Evolutionary conservation across 768 basidiomycete genomes (phyloP).

Genomic region (Chiua virens): DNA sequence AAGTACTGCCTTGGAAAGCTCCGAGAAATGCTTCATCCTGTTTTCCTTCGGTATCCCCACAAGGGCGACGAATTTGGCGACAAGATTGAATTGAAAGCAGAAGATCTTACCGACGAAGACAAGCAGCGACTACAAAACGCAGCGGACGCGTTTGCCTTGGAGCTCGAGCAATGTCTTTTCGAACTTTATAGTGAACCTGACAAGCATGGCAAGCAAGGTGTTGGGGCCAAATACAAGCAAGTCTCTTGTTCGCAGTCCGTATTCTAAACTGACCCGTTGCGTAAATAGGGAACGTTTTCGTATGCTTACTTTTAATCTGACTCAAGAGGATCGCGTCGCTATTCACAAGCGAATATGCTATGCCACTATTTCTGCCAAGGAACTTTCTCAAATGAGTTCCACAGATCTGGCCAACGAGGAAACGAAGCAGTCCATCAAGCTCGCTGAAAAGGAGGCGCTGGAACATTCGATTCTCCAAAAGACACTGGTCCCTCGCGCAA

Average conservation of each 20-base stretch:
- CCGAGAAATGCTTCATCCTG: slow-evolving; percentile 65
- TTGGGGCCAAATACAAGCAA: slow-evolving; percentile 81
- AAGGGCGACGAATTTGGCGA: slow-evolving; percentile 34
- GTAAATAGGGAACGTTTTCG: slow-evolving; percentile 79
- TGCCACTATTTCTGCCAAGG: slow-evolving; percentile 61
- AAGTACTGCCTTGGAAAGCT: slow-evolving; percentile 81
- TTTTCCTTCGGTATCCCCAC: slow-evolving; percentile 72
- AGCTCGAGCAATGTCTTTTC: slow-evolving; percentile 76
- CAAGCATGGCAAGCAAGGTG: slow-evolving; percentile 60
- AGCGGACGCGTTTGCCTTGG: slow-evolving; percentile 63
- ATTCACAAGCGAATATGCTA: slow-evolving; percentile 80
- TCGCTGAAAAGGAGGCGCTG: slow-evolving; percentile 78
- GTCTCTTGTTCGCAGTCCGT: slow-evolving; percentile 23
- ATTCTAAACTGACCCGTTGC: slow-evolving; percentile 3
- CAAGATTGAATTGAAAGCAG: slow-evolving; percentile 44
- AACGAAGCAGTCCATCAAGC: slow-evolving; percentile 77
- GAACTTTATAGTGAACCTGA: slow-evolving; percentile 78
- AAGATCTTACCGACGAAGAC: slow-evolving; percentile 62
- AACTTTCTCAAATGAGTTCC: slow-evolving; percentile 81
- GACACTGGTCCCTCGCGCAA: slow-evolving; percentile 62
- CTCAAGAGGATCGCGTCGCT: slow-evolving; percentile 73
- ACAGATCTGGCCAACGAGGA: slow-evolving; percentile 90
- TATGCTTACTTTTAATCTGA: slow-evolving; percentile 86
- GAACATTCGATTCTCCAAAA: slow-evolving; percentile 84
- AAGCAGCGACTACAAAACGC: slow-evolving; percentile 52